phyloP scores from a whole-genome alignment of 2,329 filamentous ascomycete species.

The Xylaria sp. region DNA sequence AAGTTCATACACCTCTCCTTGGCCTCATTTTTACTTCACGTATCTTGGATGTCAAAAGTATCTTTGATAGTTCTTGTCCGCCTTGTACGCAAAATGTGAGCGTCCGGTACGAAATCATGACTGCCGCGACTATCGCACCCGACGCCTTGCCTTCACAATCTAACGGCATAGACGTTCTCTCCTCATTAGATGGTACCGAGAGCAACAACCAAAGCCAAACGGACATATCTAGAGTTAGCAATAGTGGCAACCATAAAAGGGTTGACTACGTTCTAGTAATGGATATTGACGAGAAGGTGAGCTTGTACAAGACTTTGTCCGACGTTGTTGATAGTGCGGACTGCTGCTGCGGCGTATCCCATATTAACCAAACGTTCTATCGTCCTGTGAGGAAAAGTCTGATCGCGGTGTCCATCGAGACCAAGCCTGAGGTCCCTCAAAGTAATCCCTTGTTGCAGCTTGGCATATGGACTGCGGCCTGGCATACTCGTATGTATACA shows the following conservation, averaged over 20 bases:
- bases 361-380: slow-evolving; percentile 12
- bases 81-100: neutral
- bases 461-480: slow-evolving; percentile 5
- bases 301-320: neutral
- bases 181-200: neutral
- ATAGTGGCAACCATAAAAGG: neutral
- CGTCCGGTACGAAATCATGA: neutral
- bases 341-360: neutral
- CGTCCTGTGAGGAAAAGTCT: neutral
- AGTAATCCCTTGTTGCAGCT: slow-evolving; percentile 3
- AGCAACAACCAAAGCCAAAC: neutral
- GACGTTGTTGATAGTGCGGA: neutral
- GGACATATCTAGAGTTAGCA: neutral
- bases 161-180: neutral
- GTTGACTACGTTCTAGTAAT: neutral
- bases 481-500: slow-evolving; percentile 4
- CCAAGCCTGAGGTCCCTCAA: neutral
- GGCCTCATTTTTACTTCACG: neutral
- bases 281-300: neutral
- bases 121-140: neutral
- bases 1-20: slow-evolving; percentile 17
- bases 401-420: slow-evolving; percentile 17
- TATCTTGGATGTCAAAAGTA: neutral
- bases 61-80: neutral
- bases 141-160: neutral